A percentile compares a stretch with the other conserved stretches of the same genome.
These are phyloP conservation scores for Withania somnifera DNA, from an alignment of 305 asterid genomes.

Conservation along the genomic window DNA sequence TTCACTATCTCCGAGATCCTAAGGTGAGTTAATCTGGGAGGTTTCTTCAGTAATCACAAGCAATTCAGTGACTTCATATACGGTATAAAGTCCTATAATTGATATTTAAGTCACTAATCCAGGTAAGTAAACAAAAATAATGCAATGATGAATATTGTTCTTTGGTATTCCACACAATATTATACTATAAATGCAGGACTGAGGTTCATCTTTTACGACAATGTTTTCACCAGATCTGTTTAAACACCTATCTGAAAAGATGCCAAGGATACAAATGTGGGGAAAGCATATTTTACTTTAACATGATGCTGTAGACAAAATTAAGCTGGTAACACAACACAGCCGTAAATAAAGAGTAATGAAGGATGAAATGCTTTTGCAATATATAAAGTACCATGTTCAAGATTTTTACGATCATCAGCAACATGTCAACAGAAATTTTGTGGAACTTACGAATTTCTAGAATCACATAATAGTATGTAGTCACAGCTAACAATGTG, in stretches of 20 bases:
- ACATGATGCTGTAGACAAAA: not conserved
- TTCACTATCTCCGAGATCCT: slow-evolving; percentile 90
- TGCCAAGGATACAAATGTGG: not conserved
- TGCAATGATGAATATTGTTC: not conserved
- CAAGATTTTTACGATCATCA: not conserved
- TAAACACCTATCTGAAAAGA: not conserved
- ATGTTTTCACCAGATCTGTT: not conserved
- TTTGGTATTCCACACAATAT: not conserved
- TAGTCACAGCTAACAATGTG: not conserved
- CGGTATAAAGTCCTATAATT: not conserved
- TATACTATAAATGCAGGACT: not conserved
- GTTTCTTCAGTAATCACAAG: not conserved
- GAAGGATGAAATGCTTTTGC: not conserved
- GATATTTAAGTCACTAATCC: not conserved
- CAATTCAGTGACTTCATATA: not conserved
- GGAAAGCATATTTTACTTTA: not conserved
- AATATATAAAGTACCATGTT: not conserved
- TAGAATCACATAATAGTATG: not conserved
- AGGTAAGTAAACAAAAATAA: not conserved
- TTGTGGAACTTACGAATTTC: not conserved
- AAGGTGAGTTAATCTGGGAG: slow-evolving; percentile 33
- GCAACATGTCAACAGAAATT: not conserved
- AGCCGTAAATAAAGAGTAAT: not conserved
- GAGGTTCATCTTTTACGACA: not conserved
- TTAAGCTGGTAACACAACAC: not conserved